Evolutionary conservation across 1,284 basidiomycete species (phyloP).

Genomic region (Apiotrichum domesticum): DNA sequence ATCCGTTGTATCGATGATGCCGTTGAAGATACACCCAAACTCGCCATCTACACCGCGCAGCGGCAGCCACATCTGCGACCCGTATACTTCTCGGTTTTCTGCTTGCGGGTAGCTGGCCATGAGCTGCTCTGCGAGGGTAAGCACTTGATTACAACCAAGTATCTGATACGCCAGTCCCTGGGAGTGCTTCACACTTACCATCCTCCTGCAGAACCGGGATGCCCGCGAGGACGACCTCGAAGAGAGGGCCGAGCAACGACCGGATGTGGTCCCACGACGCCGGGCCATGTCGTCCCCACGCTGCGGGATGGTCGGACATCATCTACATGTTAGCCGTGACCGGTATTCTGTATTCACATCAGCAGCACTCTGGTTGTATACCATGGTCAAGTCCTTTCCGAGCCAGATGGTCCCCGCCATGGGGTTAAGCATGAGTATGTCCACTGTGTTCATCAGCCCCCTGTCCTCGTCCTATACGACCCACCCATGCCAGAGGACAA

Average conservation of each 20-base stretch:
- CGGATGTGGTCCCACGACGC: constrained; percentile 24
- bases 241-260: constrained; percentile 31
- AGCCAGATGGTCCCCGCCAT: constrained; percentile 32
- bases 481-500: not conserved
- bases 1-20: constrained; percentile 31
- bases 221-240: constrained; percentile 36
- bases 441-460: not conserved
- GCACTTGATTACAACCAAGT: not conserved
- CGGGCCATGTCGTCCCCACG: constrained; percentile 40
- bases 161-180: too few relatives aligned
- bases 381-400: constrained; percentile 39
- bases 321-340: not conserved
- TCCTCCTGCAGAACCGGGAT: constrained; percentile 40
- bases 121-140: constrained; percentile 27
- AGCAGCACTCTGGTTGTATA: constrained; percentile 43
- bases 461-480: not conserved
- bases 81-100: constrained; percentile 23
- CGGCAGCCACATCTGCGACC: constrained; percentile 40
- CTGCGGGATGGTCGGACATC: constrained; percentile 34
- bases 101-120: not conserved
- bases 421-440: not conserved
- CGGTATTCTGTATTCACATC: constrained; percentile 13
- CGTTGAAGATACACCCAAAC: constrained; percentile 39
- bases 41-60: constrained; percentile 32
- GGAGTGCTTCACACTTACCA: constrained; percentile 17